phyloP scores from a whole-genome alignment of 371 early-diverging fungal genomes.

The Batrachochytrium dendrobatidis region DNA sequence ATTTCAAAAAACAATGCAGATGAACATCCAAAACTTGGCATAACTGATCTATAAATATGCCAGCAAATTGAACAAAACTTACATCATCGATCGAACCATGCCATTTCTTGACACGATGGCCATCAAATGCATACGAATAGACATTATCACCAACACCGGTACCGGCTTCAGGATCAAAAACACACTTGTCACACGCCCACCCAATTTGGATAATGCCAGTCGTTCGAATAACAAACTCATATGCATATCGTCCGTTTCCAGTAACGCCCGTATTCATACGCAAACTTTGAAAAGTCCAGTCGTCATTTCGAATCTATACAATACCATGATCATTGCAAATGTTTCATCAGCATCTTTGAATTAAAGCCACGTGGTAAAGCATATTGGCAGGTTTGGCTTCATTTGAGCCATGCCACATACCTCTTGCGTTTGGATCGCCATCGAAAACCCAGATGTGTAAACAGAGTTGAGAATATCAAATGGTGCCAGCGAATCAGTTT shows the following conservation, averaged over 20 bases:
- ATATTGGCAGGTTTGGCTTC: no score
- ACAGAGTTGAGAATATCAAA: neutral
- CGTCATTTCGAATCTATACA: constrained; percentile 33
- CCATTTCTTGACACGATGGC: constrained; percentile 60
- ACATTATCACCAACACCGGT: constrained; percentile 65
- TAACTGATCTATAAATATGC: neutral
- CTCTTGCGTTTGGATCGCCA: neutral
- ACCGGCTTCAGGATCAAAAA: constrained; percentile 61
- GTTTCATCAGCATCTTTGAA: no score
- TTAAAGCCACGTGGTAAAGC: no score
- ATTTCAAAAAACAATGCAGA: neutral
- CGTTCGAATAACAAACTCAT: constrained; percentile 51
- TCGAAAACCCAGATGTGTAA: neutral
- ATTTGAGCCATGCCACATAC: no score
- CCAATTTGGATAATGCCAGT: constrained; percentile 67
- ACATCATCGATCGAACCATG: constrained; percentile 41
- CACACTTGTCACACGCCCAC: constrained; percentile 49
- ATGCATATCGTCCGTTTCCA: constrained; percentile 40
- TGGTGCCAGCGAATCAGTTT: no score
- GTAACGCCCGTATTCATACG: constrained; percentile 33
- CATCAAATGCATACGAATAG: constrained; percentile 65
- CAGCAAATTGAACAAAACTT: constrained; percentile 1
- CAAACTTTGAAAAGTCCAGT: constrained; percentile 70
- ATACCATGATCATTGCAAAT: neutral
- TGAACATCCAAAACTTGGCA: neutral